Percentiles rank a stretch among this genome's conserved stretches.
Conservation (phyloP, 2,329 filamentous ascomycete species). For the Paracoccidioides lutzii region DNA sequence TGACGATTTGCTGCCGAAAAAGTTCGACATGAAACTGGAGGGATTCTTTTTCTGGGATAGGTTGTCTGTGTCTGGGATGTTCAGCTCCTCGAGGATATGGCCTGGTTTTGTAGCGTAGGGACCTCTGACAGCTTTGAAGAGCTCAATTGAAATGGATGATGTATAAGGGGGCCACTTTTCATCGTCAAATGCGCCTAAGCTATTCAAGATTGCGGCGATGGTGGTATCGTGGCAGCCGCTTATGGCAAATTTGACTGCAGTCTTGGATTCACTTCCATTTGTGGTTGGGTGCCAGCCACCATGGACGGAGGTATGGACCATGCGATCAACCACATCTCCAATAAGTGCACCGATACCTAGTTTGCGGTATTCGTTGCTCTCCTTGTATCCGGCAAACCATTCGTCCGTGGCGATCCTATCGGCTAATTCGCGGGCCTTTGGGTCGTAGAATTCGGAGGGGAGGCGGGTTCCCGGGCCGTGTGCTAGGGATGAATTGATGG, state of each 20-base stretch:
- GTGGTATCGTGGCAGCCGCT: constrained; percentile 92
- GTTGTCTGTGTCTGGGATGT: constrained; percentile 11
- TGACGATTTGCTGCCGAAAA: constrained; percentile 13
- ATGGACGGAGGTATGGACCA: constrained; percentile 54
- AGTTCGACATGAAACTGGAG: constrained; percentile 19
- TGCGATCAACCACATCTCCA: constrained; percentile 67
- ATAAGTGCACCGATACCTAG: constrained; percentile 76
- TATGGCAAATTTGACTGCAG: constrained; percentile 57
- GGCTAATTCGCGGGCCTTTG: constrained; percentile 54
- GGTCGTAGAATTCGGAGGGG: constrained; percentile 77
- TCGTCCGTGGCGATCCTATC: constrained; percentile 70
- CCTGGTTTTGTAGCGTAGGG: constrained; percentile 9
- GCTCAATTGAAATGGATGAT: constrained; percentile 78
- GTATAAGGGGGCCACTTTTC: constrained; percentile 85
- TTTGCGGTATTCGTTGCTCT: constrained; percentile 74
- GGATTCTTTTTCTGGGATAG: constrained; percentile 13
- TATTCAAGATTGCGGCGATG: constrained; percentile 62
- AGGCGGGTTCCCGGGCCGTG: constrained; percentile 69
- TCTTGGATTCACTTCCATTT: constrained; percentile 40
- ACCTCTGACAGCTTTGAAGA: constrained; percentile 51
- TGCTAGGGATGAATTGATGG: constrained; percentile 74
- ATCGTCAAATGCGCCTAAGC: constrained; percentile 62
- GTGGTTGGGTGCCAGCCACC: constrained; percentile 42
- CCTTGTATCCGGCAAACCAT: constrained; percentile 80
- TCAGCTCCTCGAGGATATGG: constrained; percentile 16